Evolutionary conservation across 2,329 filamentous ascomycete genomes (phyloP), one percentile per base, ranked within the genome.

Genomic region (Bipolaris oryzae): DNA sequence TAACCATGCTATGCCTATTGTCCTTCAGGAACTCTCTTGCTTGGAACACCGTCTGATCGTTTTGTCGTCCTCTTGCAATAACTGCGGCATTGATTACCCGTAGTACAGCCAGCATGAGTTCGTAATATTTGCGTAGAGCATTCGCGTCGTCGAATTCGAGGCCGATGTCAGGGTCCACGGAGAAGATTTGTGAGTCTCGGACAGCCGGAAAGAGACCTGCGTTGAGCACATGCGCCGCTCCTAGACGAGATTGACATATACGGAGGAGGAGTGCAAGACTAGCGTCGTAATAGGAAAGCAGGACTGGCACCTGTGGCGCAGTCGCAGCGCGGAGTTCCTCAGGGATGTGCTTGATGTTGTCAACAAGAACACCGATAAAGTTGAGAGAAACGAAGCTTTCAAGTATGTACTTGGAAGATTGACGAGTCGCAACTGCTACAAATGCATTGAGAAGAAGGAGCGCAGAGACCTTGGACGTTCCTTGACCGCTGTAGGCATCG

Each of bases 141-240:
- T 84, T 82, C 3, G 85, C 80, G 66, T 92, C 88, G 52, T 87
- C 83, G 53, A 88, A 84, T 64, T 91, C 86, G 55, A 93, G 87
- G 58, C 96, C 92, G 52, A 99, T 87, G 75, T 99, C 95, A 0
- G 95, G 95, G 74, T 99, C 95, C 11, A 90, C 90, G 7, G 87
- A 82, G 74, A 98, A 99, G 20, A 98, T 83, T n/a, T 87, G 86
- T 0, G 92, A 96, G 53, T 89, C 85, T 60, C 90, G 89, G 25
- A 98, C 80, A 0, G 91, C 85, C 42, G 88, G 85, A 79, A 99
- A 94, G 5, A 99, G 83, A 60, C 94, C 94, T 7, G 91, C 90
- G 69, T 96, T 92, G 39, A 98, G 82, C n/a, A 97, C 87, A 61
- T 91, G 87, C 55, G 89, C 89, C 44, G 95, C 93, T 25, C 95